phyloP scores from a whole-genome alignment of 805 yeast genomes.

The Starmerella ratchasimensis region DNA sequence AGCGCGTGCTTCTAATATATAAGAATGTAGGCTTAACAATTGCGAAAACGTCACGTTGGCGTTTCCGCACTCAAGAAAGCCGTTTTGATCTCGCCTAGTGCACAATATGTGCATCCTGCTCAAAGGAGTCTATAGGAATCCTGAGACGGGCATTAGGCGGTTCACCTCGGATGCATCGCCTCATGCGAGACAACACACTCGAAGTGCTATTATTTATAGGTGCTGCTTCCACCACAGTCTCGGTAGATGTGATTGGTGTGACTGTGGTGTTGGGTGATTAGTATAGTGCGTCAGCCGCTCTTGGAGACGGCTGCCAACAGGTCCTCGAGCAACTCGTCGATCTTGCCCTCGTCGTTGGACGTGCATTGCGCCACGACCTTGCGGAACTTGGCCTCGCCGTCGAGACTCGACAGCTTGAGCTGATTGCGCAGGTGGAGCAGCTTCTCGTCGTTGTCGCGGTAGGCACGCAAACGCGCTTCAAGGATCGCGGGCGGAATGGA shows the following conservation, averaged over 20 bases:
- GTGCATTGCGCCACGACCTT: conserved; percentile 82
- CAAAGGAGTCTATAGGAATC: conserved; percentile 16
- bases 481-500: conserved; percentile 19
- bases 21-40: conserved; percentile 18
- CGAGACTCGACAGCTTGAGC: conserved; percentile 41
- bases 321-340: conserved; percentile 70
- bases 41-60: conserved; percentile 18
- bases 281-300: no score
- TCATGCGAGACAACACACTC: background rate
- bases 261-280: no score
- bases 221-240: no score
- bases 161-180: background rate
- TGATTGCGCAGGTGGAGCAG: conserved; percentile 40
- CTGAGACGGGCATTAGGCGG: conserved; percentile 25
- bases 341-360: conserved; percentile 67
- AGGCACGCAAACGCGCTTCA: conserved; percentile 70
- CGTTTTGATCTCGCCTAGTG: conserved; percentile 17
- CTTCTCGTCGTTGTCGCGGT: conserved; percentile 50
- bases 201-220: background rate
- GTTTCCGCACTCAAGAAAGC: conserved; percentile 23
- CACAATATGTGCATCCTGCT: conserved; percentile 20
- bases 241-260: no score
- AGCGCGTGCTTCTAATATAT: no score
- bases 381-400: conserved; percentile 63
- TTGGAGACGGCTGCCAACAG: conserved; percentile 83